Conservation (phyloP, 148 eudicot species). For the Cornus suecica region DNA sequence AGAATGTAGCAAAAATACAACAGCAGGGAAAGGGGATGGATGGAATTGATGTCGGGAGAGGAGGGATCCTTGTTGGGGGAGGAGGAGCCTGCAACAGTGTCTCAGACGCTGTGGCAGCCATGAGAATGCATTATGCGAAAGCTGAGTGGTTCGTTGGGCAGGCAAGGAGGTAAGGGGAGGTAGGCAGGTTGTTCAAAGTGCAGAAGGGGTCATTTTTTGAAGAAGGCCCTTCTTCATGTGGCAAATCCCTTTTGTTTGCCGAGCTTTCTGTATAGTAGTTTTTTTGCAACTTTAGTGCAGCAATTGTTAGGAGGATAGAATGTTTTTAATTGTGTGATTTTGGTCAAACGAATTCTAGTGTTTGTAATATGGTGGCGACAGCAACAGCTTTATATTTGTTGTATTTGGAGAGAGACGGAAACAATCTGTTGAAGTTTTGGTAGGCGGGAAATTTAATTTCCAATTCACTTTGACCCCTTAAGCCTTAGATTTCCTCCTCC, state of each 20-base stretch:
- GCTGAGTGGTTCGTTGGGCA: constrained; percentile 37
- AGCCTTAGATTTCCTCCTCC: no score
- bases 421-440: constrained; percentile 37
- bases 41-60: constrained; percentile 44
- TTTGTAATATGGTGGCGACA: constrained; percentile 22
- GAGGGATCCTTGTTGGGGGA: constrained; percentile 22
- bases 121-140: constrained; percentile 67
- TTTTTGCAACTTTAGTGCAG: constrained; percentile 38
- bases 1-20: constrained; percentile 36
- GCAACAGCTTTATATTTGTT: constrained; percentile 65
- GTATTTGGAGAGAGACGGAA: constrained; percentile 54
- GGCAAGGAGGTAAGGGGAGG: constrained; percentile 41
- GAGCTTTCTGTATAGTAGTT: constrained; percentile 50
- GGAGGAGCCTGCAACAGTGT: constrained; percentile 34
- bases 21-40: constrained; percentile 37
- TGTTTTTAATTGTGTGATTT: constrained; percentile 19
- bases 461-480: no score
- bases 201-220: not conserved
- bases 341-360: constrained; percentile 27
- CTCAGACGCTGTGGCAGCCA: constrained; percentile 85
- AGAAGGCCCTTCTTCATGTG: not conserved
- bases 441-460: constrained; percentile 17
- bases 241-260: constrained; percentile 30
- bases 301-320: constrained; percentile 22
- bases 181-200: constrained; percentile 66